Evolutionary conservation across 495 filamentous ascomycete species (phyloP).

Genomic region (Parachaetomium inaequale): DNA sequence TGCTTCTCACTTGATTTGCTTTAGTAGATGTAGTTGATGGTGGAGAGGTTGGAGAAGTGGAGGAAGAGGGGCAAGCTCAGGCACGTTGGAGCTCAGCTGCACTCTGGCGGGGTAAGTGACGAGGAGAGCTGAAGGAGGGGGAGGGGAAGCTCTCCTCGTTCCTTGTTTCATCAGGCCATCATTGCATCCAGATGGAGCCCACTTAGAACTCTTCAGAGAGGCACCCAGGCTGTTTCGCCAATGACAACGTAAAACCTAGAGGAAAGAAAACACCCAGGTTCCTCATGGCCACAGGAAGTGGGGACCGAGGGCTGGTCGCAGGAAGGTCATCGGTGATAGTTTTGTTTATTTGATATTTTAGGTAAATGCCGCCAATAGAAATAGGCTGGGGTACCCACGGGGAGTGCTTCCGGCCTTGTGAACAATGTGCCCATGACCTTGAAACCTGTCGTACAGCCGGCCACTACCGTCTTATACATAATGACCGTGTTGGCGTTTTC

Average conservation of each 20-base stretch:
- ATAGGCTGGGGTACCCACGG: neutral
- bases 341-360: neutral
- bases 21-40: neutral
- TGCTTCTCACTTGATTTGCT: neutral
- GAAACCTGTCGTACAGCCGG: neutral
- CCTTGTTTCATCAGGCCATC: neutral
- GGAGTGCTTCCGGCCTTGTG: neutral
- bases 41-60: neutral
- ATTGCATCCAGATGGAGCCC: neutral
- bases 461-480: neutral
- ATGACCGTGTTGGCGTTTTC: neutral
- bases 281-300: neutral
- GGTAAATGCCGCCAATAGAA: neutral
- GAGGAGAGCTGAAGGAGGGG: neutral
- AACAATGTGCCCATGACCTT: neutral
- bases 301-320: neutral
- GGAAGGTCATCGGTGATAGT: neutral
- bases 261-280: neutral
- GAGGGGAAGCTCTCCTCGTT: neutral
- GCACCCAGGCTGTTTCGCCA: neutral
- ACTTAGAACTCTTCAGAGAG: neutral
- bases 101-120: constrained; percentile 5
- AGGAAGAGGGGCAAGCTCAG: too few species aligned
- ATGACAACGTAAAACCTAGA: neutral
- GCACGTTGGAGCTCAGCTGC: neutral